Base-by-base conservation (phyloP, 768 basidiomycete species). In the Mycena pura region DNA sequence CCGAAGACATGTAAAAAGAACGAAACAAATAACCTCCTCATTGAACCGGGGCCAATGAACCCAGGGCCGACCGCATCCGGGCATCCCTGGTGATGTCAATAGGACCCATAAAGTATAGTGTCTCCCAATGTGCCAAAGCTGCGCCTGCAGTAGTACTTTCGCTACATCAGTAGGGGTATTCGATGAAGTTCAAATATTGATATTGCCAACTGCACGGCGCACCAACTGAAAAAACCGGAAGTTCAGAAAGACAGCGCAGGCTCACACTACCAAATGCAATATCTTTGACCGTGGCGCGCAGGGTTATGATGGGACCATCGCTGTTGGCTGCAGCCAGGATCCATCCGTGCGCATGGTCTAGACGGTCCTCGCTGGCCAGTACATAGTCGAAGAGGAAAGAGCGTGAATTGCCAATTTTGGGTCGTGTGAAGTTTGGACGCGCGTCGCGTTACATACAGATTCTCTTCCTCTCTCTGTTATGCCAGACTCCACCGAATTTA, bases 161-260 rank as follows among this genome's bases (percentile, higher is more conserved):
- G 94, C 91, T 32, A 99, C 84, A 75, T 98, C 96, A 69, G 96
- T 95, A 1, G 96, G n/a, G 96, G 72, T 97, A 94, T 77, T 96
- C 95, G 63, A 97, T 89, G 15, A 95, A 22, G 8, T 27, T 14
- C n/a, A n/a, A 7, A 11, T 89, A 87, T 44, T 38, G 3, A 38
- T 25, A 4, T 17, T 9, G 38, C 11, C 4, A 10, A 5, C 39
- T 22, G 22, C 1, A 7, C 7, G n/a, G n/a, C 47, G 9, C 13
- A 61, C 93, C 55, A 87, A 76, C 93, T 94, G 46, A 21, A 24
- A 19, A 21, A 57, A 36, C 28, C 27, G 36, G 15, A 31, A 41
- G n/a, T 44, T 34, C 21, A 43, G 31, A 24, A 51, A 57, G 6
- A 9, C 49, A 41, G 32, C n/a, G 15, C 43, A 25, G 13, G 78